Conservation (phyloP, 768 basidiomycete species). For the Chalciporus pseudorubinellus region DNA sequence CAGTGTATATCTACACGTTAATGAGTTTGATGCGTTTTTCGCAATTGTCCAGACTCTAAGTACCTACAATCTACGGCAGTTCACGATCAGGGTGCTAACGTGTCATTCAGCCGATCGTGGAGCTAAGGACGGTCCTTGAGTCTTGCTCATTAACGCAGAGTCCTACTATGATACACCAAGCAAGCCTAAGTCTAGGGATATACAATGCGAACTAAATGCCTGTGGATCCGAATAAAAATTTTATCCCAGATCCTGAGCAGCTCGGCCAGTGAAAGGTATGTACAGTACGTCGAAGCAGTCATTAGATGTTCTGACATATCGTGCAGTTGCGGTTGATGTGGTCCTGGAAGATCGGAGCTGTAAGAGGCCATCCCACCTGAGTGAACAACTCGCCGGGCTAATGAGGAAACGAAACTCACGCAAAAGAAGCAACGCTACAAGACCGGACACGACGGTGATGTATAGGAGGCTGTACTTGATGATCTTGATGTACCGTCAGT, state of each 20-base stretch:
- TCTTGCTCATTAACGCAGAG: constrained; percentile 13
- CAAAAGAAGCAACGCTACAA: constrained; percentile 79
- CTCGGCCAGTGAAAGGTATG: constrained; percentile 6
- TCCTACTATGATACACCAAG: constrained; percentile 32
- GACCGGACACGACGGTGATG: constrained; percentile 65
- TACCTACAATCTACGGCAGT: too few species aligned
- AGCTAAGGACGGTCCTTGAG: background rate
- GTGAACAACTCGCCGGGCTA: background rate
- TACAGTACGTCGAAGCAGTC: constrained; percentile 22
- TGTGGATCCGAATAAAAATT: constrained; percentile 14
- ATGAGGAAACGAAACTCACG: constrained; percentile 51
- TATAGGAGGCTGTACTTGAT: constrained; percentile 87
- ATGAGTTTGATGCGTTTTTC: background rate
- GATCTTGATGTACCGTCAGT: constrained; percentile 44
- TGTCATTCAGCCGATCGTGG: background rate
- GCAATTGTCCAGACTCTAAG: too few species aligned
- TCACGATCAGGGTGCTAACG: background rate
- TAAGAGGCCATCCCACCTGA: constrained; percentile 11
- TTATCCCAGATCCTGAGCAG: background rate
- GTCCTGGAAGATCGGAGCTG: constrained; percentile 81
- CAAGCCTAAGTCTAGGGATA: constrained; percentile 19
- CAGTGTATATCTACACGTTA: background rate
- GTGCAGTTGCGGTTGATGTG: constrained; percentile 76
- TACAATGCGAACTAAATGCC: constrained; percentile 26
- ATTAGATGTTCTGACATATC: constrained; percentile 83